A percentile compares a stretch with the other conserved stretches of the same genome.
Conservation (phyloP, 768 basidiomycete genomes). For the Leccinum subtestaceum region DNA sequence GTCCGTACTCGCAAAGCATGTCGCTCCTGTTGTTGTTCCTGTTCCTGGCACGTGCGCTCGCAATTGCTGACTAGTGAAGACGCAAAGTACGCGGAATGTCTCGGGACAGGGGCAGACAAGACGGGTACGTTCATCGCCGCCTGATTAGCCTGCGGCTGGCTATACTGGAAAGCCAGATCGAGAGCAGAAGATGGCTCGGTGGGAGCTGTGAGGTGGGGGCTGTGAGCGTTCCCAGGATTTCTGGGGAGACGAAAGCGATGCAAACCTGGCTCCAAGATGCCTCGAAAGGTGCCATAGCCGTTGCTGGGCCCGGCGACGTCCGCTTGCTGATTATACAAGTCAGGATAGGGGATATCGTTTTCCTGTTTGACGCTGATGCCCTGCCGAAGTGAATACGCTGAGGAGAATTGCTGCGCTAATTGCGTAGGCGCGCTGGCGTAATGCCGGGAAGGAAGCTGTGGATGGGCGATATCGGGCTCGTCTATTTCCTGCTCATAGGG, state of each 20-base stretch:
- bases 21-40: constrained; percentile 34
- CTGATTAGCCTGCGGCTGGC: constrained; percentile 16
- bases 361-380: constrained; percentile 28
- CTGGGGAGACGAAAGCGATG: constrained; percentile 4
- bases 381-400: constrained; percentile 26
- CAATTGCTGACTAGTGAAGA: constrained; percentile 31
- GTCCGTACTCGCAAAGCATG: constrained; percentile 31
- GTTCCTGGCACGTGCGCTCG: constrained; percentile 39
- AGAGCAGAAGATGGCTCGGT: constrained; percentile 21
- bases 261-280: constrained; percentile 32
- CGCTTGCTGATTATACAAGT: constrained; percentile 23
- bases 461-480: constrained; percentile 25
- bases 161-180: constrained; percentile 27
- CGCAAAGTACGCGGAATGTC: constrained; percentile 33
- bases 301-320: constrained; percentile 24
- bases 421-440: constrained; percentile 23
- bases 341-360: constrained; percentile 25
- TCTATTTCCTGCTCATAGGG: constrained; percentile 28
- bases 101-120: constrained; percentile 33
- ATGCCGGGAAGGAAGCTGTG: constrained; percentile 21
- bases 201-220: constrained; percentile 13
- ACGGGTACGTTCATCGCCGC: constrained; percentile 22
- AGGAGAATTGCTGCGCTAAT: constrained; percentile 19
- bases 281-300: constrained; percentile 19
- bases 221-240: constrained; percentile 4